Evolutionary conservation across 331 rosid genomes (phyloP), one percentile per base, ranked within the genome.

Genomic region (Quercus phellos): DNA sequence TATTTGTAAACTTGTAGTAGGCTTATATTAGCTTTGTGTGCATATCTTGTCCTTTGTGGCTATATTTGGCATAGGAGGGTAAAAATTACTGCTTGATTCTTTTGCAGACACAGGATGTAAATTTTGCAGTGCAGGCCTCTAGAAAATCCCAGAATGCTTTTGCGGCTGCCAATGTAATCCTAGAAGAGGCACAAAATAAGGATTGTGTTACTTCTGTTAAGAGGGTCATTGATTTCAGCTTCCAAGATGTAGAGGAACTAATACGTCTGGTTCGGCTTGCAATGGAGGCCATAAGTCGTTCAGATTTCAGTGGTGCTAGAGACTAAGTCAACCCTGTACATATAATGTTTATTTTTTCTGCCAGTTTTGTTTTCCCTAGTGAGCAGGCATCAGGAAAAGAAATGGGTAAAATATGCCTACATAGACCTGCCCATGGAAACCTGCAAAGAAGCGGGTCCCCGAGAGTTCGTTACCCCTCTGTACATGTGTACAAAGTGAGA

Each of bases 401-500:
- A 83, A 72, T 75, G 71, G 78, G 77, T 72, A 80, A 79, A 59
- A 46, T 70, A 75, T 85, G 78, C 77, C 82, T 73, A 30, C 79
- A 29, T 19, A 53, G 72, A 69, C 78, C 60, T 63, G 78, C 78
- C 77, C 84, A 51, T 74, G 85, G 80, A 84, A 85, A 80, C 83
- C 80, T 86, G 79, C 74, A 2, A 82, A 66, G 86, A 34, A 51
- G 84, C 77, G 11, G 87, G 85, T 77, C 83, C 73, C 77, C 60
- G 21, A 51, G 70, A 53, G 79, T 82, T 79, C 58, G 75, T 77
- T 81, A 75, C 85, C 87, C 87, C 79, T 77, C 81, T 84, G 89
- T 89, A 90, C 91, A 87, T 88, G 85, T 91, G 96, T 94, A 88
- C 96, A 94, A 86, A 93, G 85, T 78, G 87, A 84, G 88, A 86